Percentiles rank a stretch among this genome's conserved stretches.
phyloP scores from a whole-genome alignment of 176 grass and related monocot species.

The Juncus effusus region DNA sequence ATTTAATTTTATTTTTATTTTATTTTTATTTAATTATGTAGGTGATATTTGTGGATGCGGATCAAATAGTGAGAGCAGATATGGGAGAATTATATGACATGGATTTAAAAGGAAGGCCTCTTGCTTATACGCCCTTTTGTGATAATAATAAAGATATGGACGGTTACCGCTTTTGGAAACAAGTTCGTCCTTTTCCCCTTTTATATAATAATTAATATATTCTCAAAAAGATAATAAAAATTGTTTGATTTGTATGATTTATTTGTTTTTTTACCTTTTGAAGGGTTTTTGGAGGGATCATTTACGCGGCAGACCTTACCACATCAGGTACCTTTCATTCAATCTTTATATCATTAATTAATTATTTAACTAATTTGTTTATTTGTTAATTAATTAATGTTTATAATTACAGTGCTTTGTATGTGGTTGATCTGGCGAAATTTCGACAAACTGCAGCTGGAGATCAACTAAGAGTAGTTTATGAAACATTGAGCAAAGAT shows the following conservation, averaged over 20 bases:
- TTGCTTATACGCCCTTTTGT: conserved; percentile 98
- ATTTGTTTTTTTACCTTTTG: conserved; percentile 30
- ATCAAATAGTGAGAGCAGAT: conserved; percentile 97
- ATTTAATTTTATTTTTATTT: not conserved
- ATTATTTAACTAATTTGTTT: conserved; percentile 11
- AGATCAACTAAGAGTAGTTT: conserved; percentile 75
- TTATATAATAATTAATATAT: conserved; percentile 9
- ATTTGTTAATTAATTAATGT: not conserved
- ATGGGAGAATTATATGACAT: conserved; percentile 99
- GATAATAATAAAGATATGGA: conserved; percentile 99
- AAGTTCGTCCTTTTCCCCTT: conserved; percentile 53
- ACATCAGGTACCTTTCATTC: conserved; percentile 64
- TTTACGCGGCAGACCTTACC: conserved; percentile 86
- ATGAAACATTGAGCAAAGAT: conserved; percentile 98
- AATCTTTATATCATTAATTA: conserved; percentile 1
- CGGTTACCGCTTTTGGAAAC: conserved; percentile 98
- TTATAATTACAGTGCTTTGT: conserved; percentile 73
- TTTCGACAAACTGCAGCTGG: conserved; percentile 95
- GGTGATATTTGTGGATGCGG: conserved; percentile 98
- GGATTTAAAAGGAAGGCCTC: conserved; percentile 87
- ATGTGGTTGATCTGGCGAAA: conserved; percentile 97
- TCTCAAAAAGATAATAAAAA: conserved; percentile 18
- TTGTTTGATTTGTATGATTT: conserved; percentile 12
- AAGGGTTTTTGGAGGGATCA: conserved; percentile 99
- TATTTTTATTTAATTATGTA: conserved; percentile 33